Evolutionary conservation across 2,329 filamentous ascomycete species (phyloP), one percentile per base, ranked within the genome.

Genomic region (Reticulascus tulasneorum): DNA sequence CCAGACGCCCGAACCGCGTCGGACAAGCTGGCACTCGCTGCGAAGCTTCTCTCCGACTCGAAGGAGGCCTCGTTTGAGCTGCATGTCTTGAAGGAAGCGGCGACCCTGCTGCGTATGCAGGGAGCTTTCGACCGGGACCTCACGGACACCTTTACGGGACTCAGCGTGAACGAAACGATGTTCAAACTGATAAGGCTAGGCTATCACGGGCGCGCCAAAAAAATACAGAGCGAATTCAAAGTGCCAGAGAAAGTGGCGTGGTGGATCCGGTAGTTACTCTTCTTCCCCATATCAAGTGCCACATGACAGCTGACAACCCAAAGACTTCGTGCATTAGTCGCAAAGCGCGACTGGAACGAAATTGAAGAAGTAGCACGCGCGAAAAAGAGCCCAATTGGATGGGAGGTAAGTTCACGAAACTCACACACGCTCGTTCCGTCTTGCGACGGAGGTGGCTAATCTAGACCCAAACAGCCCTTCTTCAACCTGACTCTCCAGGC

Each of bases 351-450:
- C 55, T 98, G 90, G 89, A 81, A 78, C 33, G 91, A 96, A 58
- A 75, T 98, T 39, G 90, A 97, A 58, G 90, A 96, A 49, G 77
- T 88, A 49, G 77, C 79, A 23, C 85, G 82, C 55, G 75, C 73
- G 53, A 78, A 86, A 54, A 94, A 90, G 61, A 93, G 85, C 40
- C 87, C 91, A 1, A 97, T 98, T 56, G 91, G 91, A 9, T 98
- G 93, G 93, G 88, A 94, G 77, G 85, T 88, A 63, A 70, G 79
- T 66, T 26, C 21, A 25, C 28, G 21, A 13, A 19, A 11, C 15
- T n/a, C 7, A 29, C 20, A 23, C 11, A 6, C 12, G 15, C 19
- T 29, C 6, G n/a, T 22, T n/a, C n/a, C 25, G 25, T 15, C 25
- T 28, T 9, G 17, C 25, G n/a, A 28, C 7, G 25, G n/a, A 7